Evolutionary conservation across 768 basidiomycete genomes (phyloP).

Genomic region (Auriscalpium orientale): DNA sequence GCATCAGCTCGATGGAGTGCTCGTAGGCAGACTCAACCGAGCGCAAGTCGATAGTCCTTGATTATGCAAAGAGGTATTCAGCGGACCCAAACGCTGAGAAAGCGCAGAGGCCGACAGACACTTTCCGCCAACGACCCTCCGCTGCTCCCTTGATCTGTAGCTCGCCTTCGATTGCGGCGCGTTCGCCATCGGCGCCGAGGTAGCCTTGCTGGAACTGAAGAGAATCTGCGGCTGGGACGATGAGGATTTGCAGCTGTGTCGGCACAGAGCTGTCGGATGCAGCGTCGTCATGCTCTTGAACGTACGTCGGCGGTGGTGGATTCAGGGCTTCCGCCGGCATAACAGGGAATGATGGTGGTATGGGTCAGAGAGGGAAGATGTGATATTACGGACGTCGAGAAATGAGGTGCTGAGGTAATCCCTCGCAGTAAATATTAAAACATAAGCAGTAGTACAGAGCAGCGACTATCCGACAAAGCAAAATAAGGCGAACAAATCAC

Average conservation of each 20-base stretch:
- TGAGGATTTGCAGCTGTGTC: constrained; percentile 54
- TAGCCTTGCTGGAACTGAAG: constrained; percentile 82
- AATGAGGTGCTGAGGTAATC: not conserved
- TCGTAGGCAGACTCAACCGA: constrained; percentile 58
- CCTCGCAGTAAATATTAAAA: constrained; percentile 9
- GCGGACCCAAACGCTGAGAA: constrained; percentile 3
- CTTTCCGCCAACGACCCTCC: constrained; percentile 51
- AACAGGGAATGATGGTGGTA: not conserved
- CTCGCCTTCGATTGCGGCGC: constrained; percentile 80
- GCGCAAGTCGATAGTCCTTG: constrained; percentile 57
- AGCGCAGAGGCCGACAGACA: constrained; percentile 45
- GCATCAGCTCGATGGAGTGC: constrained; percentile 59
- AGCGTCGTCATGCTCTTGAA: constrained; percentile 1
- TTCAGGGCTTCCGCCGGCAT: constrained; percentile 2
- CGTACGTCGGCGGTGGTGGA: constrained; percentile 12
- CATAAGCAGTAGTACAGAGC: not conserved
- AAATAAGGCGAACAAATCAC: not conserved
- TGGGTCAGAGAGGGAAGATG: not conserved
- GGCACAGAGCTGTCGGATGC: not conserved
- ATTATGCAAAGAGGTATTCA: constrained; percentile 9
- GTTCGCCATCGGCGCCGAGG: constrained; percentile 76
- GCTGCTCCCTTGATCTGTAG: constrained; percentile 73
- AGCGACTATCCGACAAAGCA: no score
- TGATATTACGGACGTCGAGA: not conserved
- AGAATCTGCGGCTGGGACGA: constrained; percentile 62